A percentile compares a stretch with the other conserved stretches of the same genome.
phyloP scores from a whole-genome alignment of 1,284 basidiomycete genomes.

The Melampsora americana region DNA sequence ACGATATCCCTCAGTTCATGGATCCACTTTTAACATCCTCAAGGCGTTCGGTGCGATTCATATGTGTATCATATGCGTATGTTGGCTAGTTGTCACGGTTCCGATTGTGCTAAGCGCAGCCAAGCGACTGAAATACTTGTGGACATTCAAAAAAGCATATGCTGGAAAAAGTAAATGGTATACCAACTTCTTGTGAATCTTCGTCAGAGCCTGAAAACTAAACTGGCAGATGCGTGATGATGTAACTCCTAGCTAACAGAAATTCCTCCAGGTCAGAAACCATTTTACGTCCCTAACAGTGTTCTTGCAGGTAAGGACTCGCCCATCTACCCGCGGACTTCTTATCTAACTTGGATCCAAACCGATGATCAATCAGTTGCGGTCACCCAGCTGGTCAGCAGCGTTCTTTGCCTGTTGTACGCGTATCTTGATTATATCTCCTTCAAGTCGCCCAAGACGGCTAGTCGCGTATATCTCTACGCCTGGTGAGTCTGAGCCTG shows the following conservation, averaged over 20 bases:
- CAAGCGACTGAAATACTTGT: neutral
- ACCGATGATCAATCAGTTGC: neutral
- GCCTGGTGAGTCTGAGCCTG: neutral
- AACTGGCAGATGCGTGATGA: no score
- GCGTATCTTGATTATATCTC: neutral
- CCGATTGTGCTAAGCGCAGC: neutral
- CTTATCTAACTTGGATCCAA: neutral
- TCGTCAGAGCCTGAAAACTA: no score
- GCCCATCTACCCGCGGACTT: no score
- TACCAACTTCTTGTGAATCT: no score
- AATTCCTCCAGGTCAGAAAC: neutral
- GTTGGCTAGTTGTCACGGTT: neutral
- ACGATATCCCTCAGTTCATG: neutral
- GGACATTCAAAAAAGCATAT: neutral
- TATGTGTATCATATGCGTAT: neutral
- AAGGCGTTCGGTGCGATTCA: neutral
- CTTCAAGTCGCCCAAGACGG: neutral
- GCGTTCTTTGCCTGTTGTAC: neutral
- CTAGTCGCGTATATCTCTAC: neutral
- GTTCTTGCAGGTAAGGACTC: neutral
- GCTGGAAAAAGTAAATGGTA: neutral
- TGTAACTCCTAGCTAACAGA: neutral
- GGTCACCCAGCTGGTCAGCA: neutral
- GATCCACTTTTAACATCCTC: neutral
- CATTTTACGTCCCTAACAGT: neutral